Percentiles rank a stretch among this genome's conserved stretches.
Conservation (phyloP, 768 basidiomycete genomes). For the Amanita pseudoporphyria region DNA sequence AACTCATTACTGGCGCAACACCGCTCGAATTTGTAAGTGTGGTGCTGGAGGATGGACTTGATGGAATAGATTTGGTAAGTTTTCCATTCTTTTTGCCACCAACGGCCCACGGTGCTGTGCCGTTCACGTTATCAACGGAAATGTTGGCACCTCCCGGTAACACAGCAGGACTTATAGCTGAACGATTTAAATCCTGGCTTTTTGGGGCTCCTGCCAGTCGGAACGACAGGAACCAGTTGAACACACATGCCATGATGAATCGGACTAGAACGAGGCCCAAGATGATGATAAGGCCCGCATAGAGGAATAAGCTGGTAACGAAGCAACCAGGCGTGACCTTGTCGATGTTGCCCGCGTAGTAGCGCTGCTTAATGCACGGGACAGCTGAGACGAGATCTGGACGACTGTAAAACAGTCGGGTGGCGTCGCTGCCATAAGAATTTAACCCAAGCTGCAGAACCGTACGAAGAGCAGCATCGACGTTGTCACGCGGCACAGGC, state of each 20-base stretch:
- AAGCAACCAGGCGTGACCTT: constrained; percentile 96
- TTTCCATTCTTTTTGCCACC: constrained; percentile 43
- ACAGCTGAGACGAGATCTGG: constrained; percentile 56
- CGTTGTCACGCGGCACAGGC: constrained; percentile 58
- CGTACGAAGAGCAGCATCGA: constrained; percentile 78
- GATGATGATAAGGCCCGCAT: constrained; percentile 84
- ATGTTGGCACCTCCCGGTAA: constrained; percentile 95
- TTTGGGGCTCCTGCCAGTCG: constrained; percentile 72
- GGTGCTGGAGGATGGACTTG: constrained; percentile 43
- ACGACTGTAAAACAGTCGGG: constrained; percentile 75
- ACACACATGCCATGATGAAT: constrained; percentile 92
- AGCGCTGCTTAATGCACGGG: constrained; percentile 76
- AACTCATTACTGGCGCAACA: constrained; percentile 61
- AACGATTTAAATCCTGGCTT: constrained; percentile 60
- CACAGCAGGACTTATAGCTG: constrained; percentile 89
- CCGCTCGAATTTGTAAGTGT: constrained; percentile 44
- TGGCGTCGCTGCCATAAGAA: constrained; percentile 77
- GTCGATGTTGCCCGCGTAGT: constrained; percentile 92
- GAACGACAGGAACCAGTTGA: constrained; percentile 92
- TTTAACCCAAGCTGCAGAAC: constrained; percentile 41
- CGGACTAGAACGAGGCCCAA: constrained; percentile 84
- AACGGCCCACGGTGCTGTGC: constrained; percentile 92
- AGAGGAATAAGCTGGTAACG: constrained; percentile 81
- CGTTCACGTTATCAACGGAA: constrained; percentile 82
- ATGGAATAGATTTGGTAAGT: constrained; percentile 33